Conservation (phyloP, 2,329 filamentous ascomycete genomes). For the Dactylonectria estremocensis region DNA sequence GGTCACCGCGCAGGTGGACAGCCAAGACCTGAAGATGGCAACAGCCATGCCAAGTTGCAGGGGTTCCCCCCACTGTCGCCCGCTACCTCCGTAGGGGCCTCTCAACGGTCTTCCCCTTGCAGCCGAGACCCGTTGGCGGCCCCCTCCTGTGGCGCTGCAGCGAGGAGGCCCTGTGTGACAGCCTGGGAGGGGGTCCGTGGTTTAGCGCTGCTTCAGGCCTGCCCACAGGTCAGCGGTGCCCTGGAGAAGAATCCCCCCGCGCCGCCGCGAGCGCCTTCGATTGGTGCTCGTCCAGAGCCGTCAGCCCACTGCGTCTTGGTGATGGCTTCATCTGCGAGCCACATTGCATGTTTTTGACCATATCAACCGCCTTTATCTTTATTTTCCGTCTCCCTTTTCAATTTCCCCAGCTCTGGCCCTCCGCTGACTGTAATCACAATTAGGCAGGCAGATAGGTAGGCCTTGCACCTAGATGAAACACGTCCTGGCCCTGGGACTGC, state of each 20-base stretch:
- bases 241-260: background rate
- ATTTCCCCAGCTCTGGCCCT: background rate
- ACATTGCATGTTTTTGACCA: constrained; percentile 39
- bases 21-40: background rate
- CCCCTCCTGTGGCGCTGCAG: background rate
- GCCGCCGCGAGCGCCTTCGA: background rate
- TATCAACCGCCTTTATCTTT: constrained; percentile 20
- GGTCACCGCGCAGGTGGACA: background rate
- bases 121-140: background rate
- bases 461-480: constrained; percentile 21
- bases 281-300: constrained; percentile 17
- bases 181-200: background rate
- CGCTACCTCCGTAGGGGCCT: background rate
- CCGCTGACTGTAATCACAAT: constrained; percentile 4
- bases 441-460: background rate
- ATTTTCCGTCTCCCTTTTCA: constrained; percentile 25
- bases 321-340: constrained; percentile 46
- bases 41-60: background rate
- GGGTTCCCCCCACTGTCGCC: background rate
- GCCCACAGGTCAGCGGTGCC: constrained; percentile 3
- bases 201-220: constrained; percentile 24
- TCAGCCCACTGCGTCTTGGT: constrained; percentile 44
- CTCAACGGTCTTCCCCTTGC: constrained; percentile 10
- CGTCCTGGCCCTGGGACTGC: background rate
- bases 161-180: background rate